Base-by-base conservation (phyloP, 805 yeast species). In the Ogataea trehalophila region DNA sequence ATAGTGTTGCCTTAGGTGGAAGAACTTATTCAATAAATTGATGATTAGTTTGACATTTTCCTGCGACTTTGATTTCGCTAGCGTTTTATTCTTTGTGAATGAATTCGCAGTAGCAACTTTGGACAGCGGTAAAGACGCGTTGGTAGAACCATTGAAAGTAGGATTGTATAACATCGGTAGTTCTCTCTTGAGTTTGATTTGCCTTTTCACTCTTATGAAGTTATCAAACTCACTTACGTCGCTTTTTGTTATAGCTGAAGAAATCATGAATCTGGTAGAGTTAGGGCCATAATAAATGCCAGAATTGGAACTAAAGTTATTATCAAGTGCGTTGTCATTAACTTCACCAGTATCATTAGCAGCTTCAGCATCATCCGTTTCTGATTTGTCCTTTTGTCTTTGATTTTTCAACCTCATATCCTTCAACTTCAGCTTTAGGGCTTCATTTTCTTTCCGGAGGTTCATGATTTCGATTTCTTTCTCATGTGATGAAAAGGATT, bases 271-370 rank as follows among this genome's bases (percentile, higher is more conserved):
- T 37, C 64, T 61, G 6, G 75, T 68, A n/a, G 77, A 73, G 49
- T 70, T 75, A 1, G 81, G 80, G 0, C 80, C 80, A 54, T 74
- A 77, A 52, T 72, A 77, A 47, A 73, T 74, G 31, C 60, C 20
- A 72, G 67, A 51, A 69, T 73, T 4, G 47, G 37, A 34, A 41
- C 47, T 15, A 9, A 14, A 16, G 6, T 15, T 31, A 17, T 26
- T 37, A 26, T 37, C 42, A 26, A 29, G 9, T 18, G 23, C 14
- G 15, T n/a, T 37, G 18, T n/a, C 26, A 11, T 45, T 41, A 9
- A 4, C 17, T 16, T 23, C 39, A n/a, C 38, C 36, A 3, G 7
- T 14, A 36, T 43, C 35, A 20, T 23, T 23, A 17, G 45, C 48
- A 5, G 37, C 39, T 2, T 47, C 37, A 16, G 46, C 47, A 26